Percentiles rank a stretch among this genome's conserved stretches.
Conservation (phyloP, 2,329 filamentous ascomycete genomes). For the Xylaria sp. region DNA sequence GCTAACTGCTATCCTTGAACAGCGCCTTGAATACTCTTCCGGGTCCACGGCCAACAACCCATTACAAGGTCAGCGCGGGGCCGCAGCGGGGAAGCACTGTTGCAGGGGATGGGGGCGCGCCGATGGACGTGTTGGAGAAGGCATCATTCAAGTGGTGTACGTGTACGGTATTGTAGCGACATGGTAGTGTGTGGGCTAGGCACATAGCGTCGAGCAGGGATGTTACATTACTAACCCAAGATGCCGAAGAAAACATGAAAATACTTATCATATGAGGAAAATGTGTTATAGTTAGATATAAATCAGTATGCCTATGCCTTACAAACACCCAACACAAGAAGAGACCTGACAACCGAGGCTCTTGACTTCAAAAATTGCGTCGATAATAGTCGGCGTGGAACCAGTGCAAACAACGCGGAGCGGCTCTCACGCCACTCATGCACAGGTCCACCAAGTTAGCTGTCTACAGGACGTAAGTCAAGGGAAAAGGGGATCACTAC, state of each 20-base stretch:
- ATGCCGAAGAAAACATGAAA: neutral
- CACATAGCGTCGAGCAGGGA: constrained; percentile 32
- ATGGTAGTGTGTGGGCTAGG: neutral
- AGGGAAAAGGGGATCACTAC: neutral
- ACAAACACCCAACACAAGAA: neutral
- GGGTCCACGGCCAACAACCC: constrained; percentile 32
- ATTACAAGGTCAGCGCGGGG: constrained; percentile 34
- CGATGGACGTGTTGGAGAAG: constrained; percentile 26
- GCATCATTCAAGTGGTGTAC: constrained; percentile 15
- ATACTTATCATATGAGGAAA: too few species aligned
- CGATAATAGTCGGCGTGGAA: constrained; percentile 2
- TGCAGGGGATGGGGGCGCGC: constrained; percentile 30
- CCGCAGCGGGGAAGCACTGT: constrained; percentile 27
- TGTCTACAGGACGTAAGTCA: neutral
- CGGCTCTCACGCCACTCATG: neutral
- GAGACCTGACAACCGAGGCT: constrained; percentile 5
- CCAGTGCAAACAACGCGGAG: neutral
- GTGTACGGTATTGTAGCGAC: constrained; percentile 14
- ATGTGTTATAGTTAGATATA: neutral
- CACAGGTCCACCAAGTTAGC: neutral
- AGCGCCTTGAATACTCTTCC: constrained; percentile 22
- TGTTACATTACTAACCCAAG: constrained; percentile 29
- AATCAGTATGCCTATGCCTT: neutral
- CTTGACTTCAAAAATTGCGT: neutral
- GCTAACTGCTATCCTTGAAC: constrained; percentile 17